Evolutionary conservation across 1,284 basidiomycete species (phyloP), one percentile per base, ranked within the genome.

Genomic region (Cryptococcus sp.): DNA sequence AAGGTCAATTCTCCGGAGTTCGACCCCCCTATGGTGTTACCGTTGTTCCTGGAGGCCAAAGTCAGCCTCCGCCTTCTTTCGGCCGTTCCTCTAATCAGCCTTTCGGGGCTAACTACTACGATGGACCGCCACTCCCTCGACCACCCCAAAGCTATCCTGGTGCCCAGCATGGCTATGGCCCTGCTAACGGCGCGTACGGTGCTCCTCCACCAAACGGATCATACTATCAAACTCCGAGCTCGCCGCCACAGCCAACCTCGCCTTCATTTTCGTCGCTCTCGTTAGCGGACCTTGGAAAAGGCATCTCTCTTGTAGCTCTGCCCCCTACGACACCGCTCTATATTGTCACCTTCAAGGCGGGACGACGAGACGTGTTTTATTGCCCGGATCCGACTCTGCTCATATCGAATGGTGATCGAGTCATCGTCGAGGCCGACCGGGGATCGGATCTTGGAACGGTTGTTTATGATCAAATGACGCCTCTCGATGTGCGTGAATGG

Each of bases 271-370:
- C 73, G 11, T 72, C 72, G 13, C 60, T 70, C 52, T 78, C 66
- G 25, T 80, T 65, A 73, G 87, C 79, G 25, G 91, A 94, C 22
- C 86, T 96, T 15, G 94, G 94, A 49, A 90, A 89, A 71, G 94
- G 94, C 19, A 85, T 97, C 0, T 91, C 93, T 0, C 83, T 98
- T 17, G 86, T 88, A 69, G 81, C 87, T 31, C 86, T 99, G 31
- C 88, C 92, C 0, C 79, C 87, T 17, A 86, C 87, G 23, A 92
- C 89, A 81, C 90, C 90, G n/a, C 84, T 98, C 5, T 98, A 87
- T 82, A 94, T 98, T 70, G 90, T 98, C 69, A 91, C 96, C 73
- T 99, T 99, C 83, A 98, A 98, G 81, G 93, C 93, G 0, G 92
- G 92, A 0, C 86, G 95, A 27, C 94, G 93, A 61, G 95, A 98